Conservation (phyloP, 345 rosid species). For the Sisymbrium irio region DNA sequence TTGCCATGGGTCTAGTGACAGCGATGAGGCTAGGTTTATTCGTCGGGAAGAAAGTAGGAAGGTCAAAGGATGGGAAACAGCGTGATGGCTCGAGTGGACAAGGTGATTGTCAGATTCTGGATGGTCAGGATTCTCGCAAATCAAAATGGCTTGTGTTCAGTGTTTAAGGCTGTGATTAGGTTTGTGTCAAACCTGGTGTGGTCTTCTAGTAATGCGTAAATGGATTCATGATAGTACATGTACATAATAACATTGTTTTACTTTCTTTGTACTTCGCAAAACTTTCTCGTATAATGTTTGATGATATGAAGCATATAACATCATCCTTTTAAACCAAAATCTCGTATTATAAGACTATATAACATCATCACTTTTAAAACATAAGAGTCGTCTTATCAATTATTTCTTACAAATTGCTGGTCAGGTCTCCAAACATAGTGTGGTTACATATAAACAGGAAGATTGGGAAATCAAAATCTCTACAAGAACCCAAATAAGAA, state of each 20-base stretch:
- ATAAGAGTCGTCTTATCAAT: neutral
- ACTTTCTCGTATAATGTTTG: neutral
- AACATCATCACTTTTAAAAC: neutral
- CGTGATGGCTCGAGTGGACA: slow-evolving; percentile 16
- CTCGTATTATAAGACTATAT: no score
- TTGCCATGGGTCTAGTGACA: slow-evolving; percentile 65
- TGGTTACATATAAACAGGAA: slow-evolving; percentile 16
- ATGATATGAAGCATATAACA: neutral
- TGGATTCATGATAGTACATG: slow-evolving; percentile 11
- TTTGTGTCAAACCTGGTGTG: slow-evolving; percentile 1
- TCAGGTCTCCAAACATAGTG: neutral
- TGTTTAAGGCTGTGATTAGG: slow-evolving; percentile 13
- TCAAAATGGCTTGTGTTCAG: slow-evolving; percentile 36
- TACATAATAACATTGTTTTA: slow-evolving; percentile 22
- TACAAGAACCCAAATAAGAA: slow-evolving; percentile 9
- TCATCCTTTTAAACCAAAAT: neutral
- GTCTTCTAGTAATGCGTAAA: slow-evolving; percentile 8
- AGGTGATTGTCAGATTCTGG: slow-evolving; percentile 21
- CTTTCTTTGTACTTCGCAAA: neutral
- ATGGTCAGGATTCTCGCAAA: slow-evolving; percentile 22
- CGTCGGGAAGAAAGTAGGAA: slow-evolving; percentile 48
- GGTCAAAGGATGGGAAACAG: slow-evolving; percentile 45
- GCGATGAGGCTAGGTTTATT: slow-evolving; percentile 60
- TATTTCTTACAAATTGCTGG: neutral
- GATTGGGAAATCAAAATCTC: slow-evolving; percentile 20